Percentiles rank a stretch among this genome's conserved stretches.
These are phyloP conservation scores for Dactylorhiza incarnata DNA, from an alignment of 106 monocot species.

Conservation along the genomic window DNA sequence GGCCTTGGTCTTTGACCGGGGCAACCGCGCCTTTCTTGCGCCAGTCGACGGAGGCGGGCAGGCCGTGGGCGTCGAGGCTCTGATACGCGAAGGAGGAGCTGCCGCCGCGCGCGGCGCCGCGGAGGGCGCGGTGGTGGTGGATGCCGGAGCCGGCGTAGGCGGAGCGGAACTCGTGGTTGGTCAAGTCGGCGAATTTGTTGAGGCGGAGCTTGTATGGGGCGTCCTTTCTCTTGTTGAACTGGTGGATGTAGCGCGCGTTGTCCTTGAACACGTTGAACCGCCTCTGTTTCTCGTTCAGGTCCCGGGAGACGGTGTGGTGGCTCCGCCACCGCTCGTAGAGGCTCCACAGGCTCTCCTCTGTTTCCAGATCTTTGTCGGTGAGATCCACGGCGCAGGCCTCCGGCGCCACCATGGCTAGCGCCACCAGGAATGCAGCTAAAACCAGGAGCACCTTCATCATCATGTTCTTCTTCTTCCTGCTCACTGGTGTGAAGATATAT, in stretches of 20 bases:
- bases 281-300: conserved; percentile 36
- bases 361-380: conserved; percentile 42
- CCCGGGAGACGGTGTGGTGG: conserved; percentile 38
- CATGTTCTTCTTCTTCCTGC: background rate
- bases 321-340: conserved; percentile 57
- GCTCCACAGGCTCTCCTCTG: conserved; percentile 53
- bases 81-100: conserved; percentile 17
- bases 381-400: conserved; percentile 3
- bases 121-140: conserved; percentile 14
- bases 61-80: background rate
- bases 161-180: conserved; percentile 37
- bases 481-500: background rate
- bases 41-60: conserved; percentile 39
- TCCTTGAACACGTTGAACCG: conserved; percentile 60
- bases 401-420: no score
- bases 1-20: conserved; percentile 42
- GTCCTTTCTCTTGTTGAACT: conserved; percentile 30
- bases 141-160: conserved; percentile 25
- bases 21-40: conserved; percentile 46
- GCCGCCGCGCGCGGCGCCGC: conserved; percentile 3
- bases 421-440: background rate
- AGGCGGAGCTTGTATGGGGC: conserved; percentile 37
- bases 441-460: background rate
- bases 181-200: conserved; percentile 52
- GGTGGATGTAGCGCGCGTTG: conserved; percentile 41